Evolutionary conservation across 495 filamentous ascomycete genomes (phyloP).

Genomic region (Aspergillus leporis): DNA sequence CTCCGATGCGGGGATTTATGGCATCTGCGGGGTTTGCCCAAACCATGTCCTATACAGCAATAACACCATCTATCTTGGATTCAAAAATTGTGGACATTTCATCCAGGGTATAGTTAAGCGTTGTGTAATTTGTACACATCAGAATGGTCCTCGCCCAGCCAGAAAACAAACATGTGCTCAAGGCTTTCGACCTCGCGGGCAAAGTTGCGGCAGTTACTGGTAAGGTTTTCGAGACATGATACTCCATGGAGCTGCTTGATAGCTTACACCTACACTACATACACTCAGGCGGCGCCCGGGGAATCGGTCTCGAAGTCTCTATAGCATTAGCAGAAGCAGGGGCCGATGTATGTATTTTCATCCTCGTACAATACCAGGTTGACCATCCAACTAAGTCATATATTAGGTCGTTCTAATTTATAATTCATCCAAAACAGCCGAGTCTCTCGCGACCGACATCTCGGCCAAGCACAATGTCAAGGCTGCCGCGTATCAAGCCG

Average conservation of each 20-base stretch:
- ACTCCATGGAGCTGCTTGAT: too few species aligned
- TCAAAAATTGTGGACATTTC: too few species aligned
- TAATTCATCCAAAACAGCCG: conserved; percentile 69
- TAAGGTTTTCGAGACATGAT: conserved; percentile 6
- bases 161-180: conserved; percentile 36
- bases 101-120: too few species aligned
- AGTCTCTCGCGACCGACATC: conserved; percentile 66
- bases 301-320: conserved; percentile 76
- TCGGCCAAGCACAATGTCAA: conserved; percentile 71
- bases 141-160: conserved; percentile 42
- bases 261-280: too few species aligned
- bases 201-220: conserved; percentile 40
- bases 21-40: too few species aligned
- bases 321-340: conserved; percentile 75
- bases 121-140: not conserved
- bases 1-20: too few species aligned
- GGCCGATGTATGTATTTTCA: conserved; percentile 51
- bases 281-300: conserved; percentile 66
- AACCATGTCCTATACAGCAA: too few species aligned
- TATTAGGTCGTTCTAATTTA: conserved; percentile 47
- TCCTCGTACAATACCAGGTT: not conserved
- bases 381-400: not conserved
- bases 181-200: conserved; percentile 36
- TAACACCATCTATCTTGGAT: too few species aligned
- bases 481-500: conserved; percentile 63